Base-by-base conservation (phyloP, 768 basidiomycete species). In the Xanthoconium stramineum region DNA sequence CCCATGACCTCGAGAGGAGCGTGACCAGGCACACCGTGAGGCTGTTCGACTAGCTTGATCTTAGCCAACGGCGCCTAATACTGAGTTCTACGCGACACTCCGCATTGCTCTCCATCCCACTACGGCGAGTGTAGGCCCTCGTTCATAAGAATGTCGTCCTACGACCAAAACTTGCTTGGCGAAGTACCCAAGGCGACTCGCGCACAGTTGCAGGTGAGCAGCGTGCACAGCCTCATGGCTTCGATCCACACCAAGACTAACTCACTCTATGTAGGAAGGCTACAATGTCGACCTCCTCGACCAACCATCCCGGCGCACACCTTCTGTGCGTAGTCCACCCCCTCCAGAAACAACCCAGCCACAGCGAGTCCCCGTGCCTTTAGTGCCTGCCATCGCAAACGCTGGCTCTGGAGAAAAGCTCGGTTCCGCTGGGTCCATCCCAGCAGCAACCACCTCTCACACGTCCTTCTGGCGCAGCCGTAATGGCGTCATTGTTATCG, bases 241-340 rank as follows among this genome's bases (percentile, higher is more conserved):
- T 39, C 20, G 19, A 12, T 1, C 12, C 24, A 15, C 20, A 6
- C 30, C 14, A 6, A n/a, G 20, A 8, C 13, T 8, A n/a, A 39
- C 50, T 36, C 5, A 10, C 36, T 6, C 3, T 42, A 6, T 6
- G 33, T 59, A 84, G 82, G 77, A 78, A 71, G 82, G 83, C 2
- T 84, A 84, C 69, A 78, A 78, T 52, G 74, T 81, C 53, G 77
- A 80, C 61, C 63, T 83, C 17, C 69, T 79, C 37, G 62, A 72
- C 15, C 61, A 64, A 35, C 59, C 53, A 30, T 63, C 62, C 33
- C 61, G 64, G 29, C 73, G 66, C 54, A 60, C 61, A 29, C 59
- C 44, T 17, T 61, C 57, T 48, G 11, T 57, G 61, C 68, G 56
- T 47, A 53, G 3, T 39, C 56, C 70, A 7, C 58, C 69, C 11